Conservation (phyloP, 1,139 yeast species). For the Neolecta irregularis region DNA sequence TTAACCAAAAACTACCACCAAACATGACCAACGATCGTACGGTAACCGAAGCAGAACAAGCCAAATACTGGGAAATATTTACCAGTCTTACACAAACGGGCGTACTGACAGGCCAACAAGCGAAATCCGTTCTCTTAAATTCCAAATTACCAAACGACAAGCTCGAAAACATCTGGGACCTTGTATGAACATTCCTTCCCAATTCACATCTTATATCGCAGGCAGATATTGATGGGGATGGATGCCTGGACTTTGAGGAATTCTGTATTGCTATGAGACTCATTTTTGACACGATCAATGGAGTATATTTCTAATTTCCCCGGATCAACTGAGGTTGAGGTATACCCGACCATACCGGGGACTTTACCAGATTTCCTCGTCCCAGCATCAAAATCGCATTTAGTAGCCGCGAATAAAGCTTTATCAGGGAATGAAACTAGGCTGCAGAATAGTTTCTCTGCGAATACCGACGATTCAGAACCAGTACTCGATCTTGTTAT, state of each 20-base stretch:
- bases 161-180: constrained; percentile 73
- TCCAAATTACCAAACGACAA: constrained; percentile 65
- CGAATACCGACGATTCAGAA: not conserved
- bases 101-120: constrained; percentile 69
- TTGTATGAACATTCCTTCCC: constrained; percentile 30
- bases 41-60: no score
- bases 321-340: constrained; percentile 4
- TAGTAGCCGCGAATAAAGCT: constrained; percentile 68
- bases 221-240: constrained; percentile 76
- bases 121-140: constrained; percentile 73
- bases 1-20: no score
- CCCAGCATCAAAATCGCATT: constrained; percentile 74
- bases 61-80: constrained; percentile 91
- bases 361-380: constrained; percentile 79
- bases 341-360: constrained; percentile 44
- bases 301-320: constrained; percentile 23
- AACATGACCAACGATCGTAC: no score
- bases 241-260: constrained; percentile 85
- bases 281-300: constrained; percentile 79
- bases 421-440: constrained; percentile 20
- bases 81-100: constrained; percentile 74
- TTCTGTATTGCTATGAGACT: constrained; percentile 94
- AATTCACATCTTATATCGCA: not conserved
- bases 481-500: not conserved
- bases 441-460: not conserved